These are phyloP conservation scores for Plantago coronopus DNA, from an alignment of 305 asterid species.

Conservation along the genomic window DNA sequence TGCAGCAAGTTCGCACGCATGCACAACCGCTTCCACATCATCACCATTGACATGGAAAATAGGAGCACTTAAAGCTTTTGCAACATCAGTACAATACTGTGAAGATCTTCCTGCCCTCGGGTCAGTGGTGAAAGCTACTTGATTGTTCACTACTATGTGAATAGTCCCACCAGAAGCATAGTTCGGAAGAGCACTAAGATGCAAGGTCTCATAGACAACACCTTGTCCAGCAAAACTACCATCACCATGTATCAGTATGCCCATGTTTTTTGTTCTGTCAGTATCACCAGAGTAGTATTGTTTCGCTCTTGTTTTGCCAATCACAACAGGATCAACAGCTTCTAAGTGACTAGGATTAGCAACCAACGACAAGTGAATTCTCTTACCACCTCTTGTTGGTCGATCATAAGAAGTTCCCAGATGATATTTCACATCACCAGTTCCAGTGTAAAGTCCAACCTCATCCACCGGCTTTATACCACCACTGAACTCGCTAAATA, in stretches of 20 bases:
- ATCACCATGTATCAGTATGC: slow-evolving; percentile 86
- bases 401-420: slow-evolving; percentile 96
- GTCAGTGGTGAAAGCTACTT: slow-evolving; percentile 95
- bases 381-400: slow-evolving; percentile 93
- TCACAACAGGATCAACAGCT: slow-evolving; percentile 90
- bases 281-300: slow-evolving; percentile 79
- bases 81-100: slow-evolving; percentile 96
- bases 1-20: slow-evolving; percentile 95
- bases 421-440: slow-evolving; percentile 97
- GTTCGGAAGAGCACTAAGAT: slow-evolving; percentile 97
- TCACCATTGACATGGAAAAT: slow-evolving; percentile 97
- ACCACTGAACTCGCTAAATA: slow-evolving; percentile 84
- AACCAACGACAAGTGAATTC: slow-evolving; percentile 89
- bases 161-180: slow-evolving; percentile 93
- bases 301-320: slow-evolving; percentile 94
- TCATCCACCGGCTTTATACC: slow-evolving; percentile 88
- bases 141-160: slow-evolving; percentile 95
- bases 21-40: slow-evolving; percentile 92
- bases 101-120: slow-evolving; percentile 92
- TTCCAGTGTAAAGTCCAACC: slow-evolving; percentile 84
- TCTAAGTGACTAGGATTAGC: slow-evolving; percentile 99
- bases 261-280: slow-evolving; percentile 77
- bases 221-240: slow-evolving; percentile 99
- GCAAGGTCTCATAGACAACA: slow-evolving; percentile 93
- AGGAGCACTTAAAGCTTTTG: slow-evolving; percentile 86